phyloP scores from a whole-genome alignment of 2,329 filamentous ascomycete genomes.

The Hymenoscyphus infarciens region DNA sequence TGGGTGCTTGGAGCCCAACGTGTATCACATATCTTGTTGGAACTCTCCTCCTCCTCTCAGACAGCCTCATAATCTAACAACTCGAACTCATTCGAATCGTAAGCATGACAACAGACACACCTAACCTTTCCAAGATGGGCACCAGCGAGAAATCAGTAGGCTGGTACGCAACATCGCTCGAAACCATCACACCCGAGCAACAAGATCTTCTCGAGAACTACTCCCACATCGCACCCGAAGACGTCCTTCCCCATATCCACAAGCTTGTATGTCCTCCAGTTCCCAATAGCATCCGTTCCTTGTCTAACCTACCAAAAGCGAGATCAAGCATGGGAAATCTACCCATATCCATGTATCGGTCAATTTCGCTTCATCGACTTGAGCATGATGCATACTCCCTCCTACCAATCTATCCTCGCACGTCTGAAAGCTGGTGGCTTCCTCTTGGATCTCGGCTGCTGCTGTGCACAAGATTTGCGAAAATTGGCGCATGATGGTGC shows the following conservation, averaged over 20 bases:
- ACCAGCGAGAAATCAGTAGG: constrained; percentile 14
- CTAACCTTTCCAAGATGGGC: constrained; percentile 6
- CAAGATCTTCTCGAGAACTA: constrained; percentile 21
- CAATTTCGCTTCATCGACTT: constrained; percentile 26
- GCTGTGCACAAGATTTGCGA: constrained; percentile 40
- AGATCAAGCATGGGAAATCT: constrained; percentile 22
- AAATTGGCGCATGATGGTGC: constrained; percentile 38
- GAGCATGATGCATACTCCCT: constrained; percentile 7
- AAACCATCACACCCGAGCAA: constrained; percentile 11
- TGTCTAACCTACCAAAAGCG: constrained; percentile 14
- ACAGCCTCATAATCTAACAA: neutral
- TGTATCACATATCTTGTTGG: neutral
- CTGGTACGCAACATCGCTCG: constrained; percentile 17
- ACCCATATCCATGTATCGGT: constrained; percentile 29
- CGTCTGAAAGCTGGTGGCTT: constrained; percentile 16
- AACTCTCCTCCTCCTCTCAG: neutral
- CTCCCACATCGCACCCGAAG: constrained; percentile 13
- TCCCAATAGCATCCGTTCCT: neutral
- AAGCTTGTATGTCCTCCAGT: constrained; percentile 14
- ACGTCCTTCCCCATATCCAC: constrained; percentile 15
- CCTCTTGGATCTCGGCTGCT: constrained; percentile 40
- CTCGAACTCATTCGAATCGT: neutral
- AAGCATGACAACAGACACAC: neutral
- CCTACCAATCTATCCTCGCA: constrained; percentile 18
- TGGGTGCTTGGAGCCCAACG: too few species aligned